phyloP scores from a whole-genome alignment of 179 eudicot genomes.

The Spergularia azorica region DNA sequence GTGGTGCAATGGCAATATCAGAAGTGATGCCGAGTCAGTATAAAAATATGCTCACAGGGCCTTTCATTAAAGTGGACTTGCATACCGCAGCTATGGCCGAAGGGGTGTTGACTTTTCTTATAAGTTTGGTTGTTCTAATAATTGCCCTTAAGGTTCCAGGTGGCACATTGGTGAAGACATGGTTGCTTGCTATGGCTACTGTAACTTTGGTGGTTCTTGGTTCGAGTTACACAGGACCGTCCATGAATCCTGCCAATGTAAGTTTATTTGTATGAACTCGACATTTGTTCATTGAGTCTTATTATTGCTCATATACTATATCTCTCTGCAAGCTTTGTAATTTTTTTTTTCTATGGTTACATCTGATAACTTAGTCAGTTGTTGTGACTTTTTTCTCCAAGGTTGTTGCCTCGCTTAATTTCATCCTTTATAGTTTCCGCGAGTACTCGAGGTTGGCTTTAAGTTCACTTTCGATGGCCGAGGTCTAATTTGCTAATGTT shows the following conservation, averaged over 20 bases:
- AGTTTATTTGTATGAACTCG: constrained; percentile 30
- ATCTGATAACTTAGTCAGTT: too few species aligned
- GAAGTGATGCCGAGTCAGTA: constrained; percentile 75
- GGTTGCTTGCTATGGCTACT: constrained; percentile 68
- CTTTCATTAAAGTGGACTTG: constrained; percentile 73
- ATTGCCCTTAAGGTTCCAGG: constrained; percentile 65
- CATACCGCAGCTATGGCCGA: constrained; percentile 91
- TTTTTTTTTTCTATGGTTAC: too few species aligned
- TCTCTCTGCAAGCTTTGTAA: too few species aligned
- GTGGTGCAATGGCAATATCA: constrained; percentile 68
- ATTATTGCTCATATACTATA: too few species aligned
- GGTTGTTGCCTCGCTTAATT: too few species aligned
- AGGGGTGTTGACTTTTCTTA: constrained; percentile 69
- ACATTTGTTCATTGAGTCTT: too few species aligned
- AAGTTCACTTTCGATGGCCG: too few species aligned
- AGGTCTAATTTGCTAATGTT: too few species aligned
- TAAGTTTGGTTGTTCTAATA: constrained; percentile 61
- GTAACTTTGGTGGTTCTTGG: constrained; percentile 67
- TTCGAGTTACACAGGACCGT: constrained; percentile 76
- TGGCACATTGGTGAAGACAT: constrained; percentile 54
- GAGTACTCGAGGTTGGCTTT: too few species aligned
- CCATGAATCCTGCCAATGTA: constrained; percentile 96
- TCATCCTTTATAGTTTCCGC: too few species aligned
- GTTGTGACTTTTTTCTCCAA: too few species aligned
- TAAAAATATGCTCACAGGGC: constrained; percentile 81